Evolutionary conservation across 1,284 basidiomycete genomes (phyloP).

Genomic region (Tylopilus sp.): DNA sequence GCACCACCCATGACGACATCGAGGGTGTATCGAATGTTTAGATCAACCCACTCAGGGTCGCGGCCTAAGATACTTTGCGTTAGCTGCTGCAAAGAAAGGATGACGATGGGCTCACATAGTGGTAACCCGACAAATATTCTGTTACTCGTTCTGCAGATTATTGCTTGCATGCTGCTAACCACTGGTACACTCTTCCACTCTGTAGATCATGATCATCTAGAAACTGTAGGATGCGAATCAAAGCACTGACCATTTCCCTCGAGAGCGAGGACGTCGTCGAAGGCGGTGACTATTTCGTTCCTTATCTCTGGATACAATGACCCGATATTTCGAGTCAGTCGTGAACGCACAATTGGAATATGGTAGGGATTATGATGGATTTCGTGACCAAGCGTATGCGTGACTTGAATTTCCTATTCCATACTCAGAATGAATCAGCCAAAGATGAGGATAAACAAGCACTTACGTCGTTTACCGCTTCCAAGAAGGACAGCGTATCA

Average conservation of each 20-base stretch:
- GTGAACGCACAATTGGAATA: constrained; percentile 31
- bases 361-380: constrained; percentile 41
- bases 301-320: constrained; percentile 39
- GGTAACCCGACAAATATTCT: constrained; percentile 54
- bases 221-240: neutral
- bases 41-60: constrained; percentile 47
- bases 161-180: constrained; percentile 29
- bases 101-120: constrained; percentile 41
- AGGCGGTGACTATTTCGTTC: constrained; percentile 46
- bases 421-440: neutral
- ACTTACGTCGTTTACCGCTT: constrained; percentile 46
- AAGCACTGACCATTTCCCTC: constrained; percentile 26
- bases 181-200: constrained; percentile 44
- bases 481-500: constrained; percentile 48
- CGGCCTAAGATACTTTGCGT: constrained; percentile 45
- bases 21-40: constrained; percentile 47
- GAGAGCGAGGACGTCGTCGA: constrained; percentile 37
- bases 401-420: neutral
- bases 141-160: constrained; percentile 48
- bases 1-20: constrained; percentile 40
- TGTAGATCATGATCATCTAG: constrained; percentile 14
- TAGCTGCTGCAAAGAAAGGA: neutral
- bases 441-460: neutral
- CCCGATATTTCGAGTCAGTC: constrained; percentile 45
- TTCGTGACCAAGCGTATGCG: constrained; percentile 40